Conservation (phyloP, 352 stramenopile genomes). For the Pythium sukuiense region DNA sequence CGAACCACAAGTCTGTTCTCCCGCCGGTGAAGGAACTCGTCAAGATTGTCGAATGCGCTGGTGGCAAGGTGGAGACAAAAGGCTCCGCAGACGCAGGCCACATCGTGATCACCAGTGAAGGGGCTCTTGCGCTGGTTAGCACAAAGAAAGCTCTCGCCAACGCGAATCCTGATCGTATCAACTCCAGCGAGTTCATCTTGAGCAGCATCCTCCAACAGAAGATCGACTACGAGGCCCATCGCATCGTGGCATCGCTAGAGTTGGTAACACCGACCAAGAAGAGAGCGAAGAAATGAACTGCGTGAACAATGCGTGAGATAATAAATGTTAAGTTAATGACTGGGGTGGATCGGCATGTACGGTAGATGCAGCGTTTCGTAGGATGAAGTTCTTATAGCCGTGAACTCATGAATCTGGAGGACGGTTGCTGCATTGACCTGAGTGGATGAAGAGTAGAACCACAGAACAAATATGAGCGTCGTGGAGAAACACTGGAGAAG, state of each 20-base stretch:
- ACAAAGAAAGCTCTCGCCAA: slow-evolving; percentile 35
- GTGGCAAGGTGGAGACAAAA: slow-evolving; percentile 51
- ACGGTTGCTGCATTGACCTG: slow-evolving; percentile 3
- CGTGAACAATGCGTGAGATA: neutral
- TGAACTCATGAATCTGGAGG: slow-evolving; percentile 11
- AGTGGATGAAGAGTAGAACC: slow-evolving; percentile 1
- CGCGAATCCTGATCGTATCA: slow-evolving; percentile 29
- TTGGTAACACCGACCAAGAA: slow-evolving; percentile 15
- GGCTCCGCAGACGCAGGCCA: slow-evolving; percentile 33
- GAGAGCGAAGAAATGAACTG: slow-evolving; percentile 15
- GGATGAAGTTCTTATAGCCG: slow-evolving; percentile 5
- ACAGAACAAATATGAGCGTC: slow-evolving; percentile 8
- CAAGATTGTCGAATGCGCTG: slow-evolving; percentile 50
- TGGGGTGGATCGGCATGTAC: neutral
- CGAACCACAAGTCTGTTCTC: slow-evolving; percentile 45
- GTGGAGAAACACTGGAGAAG: neutral
- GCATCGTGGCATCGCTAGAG: neutral
- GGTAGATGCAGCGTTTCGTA: neutral
- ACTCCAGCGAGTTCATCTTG: slow-evolving; percentile 43
- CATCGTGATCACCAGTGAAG: slow-evolving; percentile 44
- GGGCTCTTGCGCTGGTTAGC: slow-evolving; percentile 30
- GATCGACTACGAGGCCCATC: slow-evolving; percentile 38
- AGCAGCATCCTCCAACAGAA: slow-evolving; percentile 45
- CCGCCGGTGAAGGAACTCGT: slow-evolving; percentile 25
- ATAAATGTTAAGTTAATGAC: slow-evolving; percentile 14